phyloP scores from a whole-genome alignment of 441 rosid species.

The Pelargonium cotyledonis region DNA sequence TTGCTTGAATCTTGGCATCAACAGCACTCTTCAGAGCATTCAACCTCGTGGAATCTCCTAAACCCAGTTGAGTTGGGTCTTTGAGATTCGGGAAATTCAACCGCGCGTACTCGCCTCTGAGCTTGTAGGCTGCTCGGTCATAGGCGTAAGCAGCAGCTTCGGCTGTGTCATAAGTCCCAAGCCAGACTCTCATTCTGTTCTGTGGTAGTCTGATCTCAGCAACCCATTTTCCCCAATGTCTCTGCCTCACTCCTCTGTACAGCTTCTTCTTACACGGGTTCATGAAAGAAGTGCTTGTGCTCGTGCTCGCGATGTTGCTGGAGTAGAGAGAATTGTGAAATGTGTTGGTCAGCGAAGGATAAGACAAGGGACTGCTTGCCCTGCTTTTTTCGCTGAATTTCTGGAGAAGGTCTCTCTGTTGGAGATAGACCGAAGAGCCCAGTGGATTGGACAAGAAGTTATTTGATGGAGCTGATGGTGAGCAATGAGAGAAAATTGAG shows the following conservation, averaged over 20 bases:
- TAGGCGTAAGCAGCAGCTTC: slow-evolving; percentile 80
- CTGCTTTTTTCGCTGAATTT: slow-evolving; percentile 43
- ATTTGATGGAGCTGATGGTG: slow-evolving; percentile 14
- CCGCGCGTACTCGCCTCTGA: slow-evolving; percentile 87
- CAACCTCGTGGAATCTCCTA: slow-evolving; percentile 45
- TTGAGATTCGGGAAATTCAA: slow-evolving; percentile 72
- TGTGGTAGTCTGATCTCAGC: slow-evolving; percentile 75
- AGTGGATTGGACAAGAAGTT: slow-evolving; percentile 25
- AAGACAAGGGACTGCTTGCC: slow-evolving; percentile 16
- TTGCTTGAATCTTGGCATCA: slow-evolving; percentile 81
- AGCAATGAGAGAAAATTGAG: slow-evolving; percentile 67
- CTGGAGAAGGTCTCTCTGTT: slow-evolving; percentile 66
- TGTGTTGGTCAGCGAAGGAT: slow-evolving; percentile 16
- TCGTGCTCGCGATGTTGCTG: slow-evolving; percentile 7
- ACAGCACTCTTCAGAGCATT: slow-evolving; percentile 55
- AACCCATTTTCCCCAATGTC: slow-evolving; percentile 85
- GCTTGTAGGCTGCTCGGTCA: slow-evolving; percentile 90
- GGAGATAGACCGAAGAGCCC: slow-evolving; percentile 79
- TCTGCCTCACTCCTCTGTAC: slow-evolving; percentile 85
- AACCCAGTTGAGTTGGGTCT: slow-evolving; percentile 51
- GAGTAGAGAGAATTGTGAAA: slow-evolving; percentile 19
- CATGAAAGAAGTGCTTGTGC: slow-evolving; percentile 10
- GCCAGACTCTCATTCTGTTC: slow-evolving; percentile 68
- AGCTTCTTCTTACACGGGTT: slow-evolving; percentile 55
- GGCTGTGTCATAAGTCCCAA: slow-evolving; percentile 64